Base-by-base conservation (phyloP, 441 rosid species). In the Breynia disticha region DNA sequence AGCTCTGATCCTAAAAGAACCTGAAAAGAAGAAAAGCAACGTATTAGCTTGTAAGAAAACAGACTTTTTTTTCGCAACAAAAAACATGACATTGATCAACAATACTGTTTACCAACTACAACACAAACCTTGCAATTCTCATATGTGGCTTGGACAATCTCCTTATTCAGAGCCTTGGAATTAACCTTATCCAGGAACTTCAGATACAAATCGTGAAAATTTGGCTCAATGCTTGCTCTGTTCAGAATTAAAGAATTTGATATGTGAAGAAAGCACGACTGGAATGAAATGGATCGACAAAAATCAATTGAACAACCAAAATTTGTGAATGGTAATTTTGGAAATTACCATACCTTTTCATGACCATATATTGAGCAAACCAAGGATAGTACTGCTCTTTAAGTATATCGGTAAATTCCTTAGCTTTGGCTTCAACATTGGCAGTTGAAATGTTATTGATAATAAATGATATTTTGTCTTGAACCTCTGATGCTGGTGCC, bases 221-320 rank as follows among this genome's bases (percentile, higher is more conserved):
- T 94, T 8, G 94, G 99, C 63, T 94, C 97, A 56, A 94, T 94
- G 80, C 99, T 94, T 58, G 99, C 99, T 69, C 99, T 94, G 88
- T 44, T 43, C 63, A 52, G 53, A 19, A 57, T 56, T 37, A n/a
- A 35, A 55, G 52, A 15, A 19, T 28, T 6, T 10, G 16, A 22
- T 10, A 50, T 20, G 19, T 24, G 43, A 39, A 4, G 2, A 39
- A 6, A 39, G 2, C 15, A 14, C 12, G 9, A 39, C 2, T 39
- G 9, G 15, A 39, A 48, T 7, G 2, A 8, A 15, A 22, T 24
- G 7, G 32, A 17, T 19, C 24, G 7, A 24, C 50, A 19, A 11
- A 7, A 2, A 32, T 16, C 47, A 19, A 24, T 4, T 20, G 9
- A 39, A 9, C 11, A 39, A 39, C 43, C 12, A 10, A 39, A 38